Percentiles rank a stretch among this genome's conserved stretches.
phyloP scores from a whole-genome alignment of 805 yeast species.

The Priceomyces haplophilus region DNA sequence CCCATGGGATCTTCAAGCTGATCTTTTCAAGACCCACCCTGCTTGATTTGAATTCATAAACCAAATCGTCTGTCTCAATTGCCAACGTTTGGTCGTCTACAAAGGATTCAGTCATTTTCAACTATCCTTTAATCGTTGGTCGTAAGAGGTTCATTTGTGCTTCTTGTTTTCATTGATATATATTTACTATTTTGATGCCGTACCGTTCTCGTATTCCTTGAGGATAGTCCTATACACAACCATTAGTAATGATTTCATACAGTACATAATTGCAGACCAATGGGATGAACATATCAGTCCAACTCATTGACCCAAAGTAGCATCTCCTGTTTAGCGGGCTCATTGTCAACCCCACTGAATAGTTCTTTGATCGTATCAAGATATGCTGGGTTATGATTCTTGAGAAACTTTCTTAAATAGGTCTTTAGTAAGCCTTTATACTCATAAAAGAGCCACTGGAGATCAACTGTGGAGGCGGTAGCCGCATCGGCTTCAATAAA shows the following conservation, averaged over 20 bases:
- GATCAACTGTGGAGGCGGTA: conserved; percentile 27
- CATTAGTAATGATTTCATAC: too few relatives aligned
- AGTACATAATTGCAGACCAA: too few relatives aligned
- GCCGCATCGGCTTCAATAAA: conserved; percentile 24
- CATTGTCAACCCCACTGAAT: conserved; percentile 20
- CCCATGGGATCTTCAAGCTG: conserved; percentile 59
- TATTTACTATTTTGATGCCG: too few relatives aligned
- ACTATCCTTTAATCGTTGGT: too few relatives aligned
- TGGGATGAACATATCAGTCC: too few relatives aligned
- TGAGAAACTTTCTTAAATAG: conserved; percentile 31
- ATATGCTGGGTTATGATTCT: conserved; percentile 12
- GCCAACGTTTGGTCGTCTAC: conserved; percentile 31
- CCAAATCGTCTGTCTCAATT: conserved; percentile 60
- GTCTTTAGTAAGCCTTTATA: conserved; percentile 41
- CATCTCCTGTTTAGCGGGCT: conserved; percentile 19
- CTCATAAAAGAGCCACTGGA: conserved; percentile 42
- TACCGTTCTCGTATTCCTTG: too few relatives aligned
- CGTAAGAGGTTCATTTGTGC: too few relatives aligned
- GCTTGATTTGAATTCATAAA: conserved; percentile 63
- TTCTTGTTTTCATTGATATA: too few relatives aligned
- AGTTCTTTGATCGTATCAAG: conserved; percentile 14
- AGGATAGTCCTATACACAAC: too few relatives aligned
- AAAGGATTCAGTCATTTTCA: conserved; percentile 1
- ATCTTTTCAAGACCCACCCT: conserved; percentile 66
- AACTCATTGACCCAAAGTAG: conserved; percentile 19